Conservation (phyloP, 2,329 filamentous ascomycete species). For the Drechslera avenae region DNA sequence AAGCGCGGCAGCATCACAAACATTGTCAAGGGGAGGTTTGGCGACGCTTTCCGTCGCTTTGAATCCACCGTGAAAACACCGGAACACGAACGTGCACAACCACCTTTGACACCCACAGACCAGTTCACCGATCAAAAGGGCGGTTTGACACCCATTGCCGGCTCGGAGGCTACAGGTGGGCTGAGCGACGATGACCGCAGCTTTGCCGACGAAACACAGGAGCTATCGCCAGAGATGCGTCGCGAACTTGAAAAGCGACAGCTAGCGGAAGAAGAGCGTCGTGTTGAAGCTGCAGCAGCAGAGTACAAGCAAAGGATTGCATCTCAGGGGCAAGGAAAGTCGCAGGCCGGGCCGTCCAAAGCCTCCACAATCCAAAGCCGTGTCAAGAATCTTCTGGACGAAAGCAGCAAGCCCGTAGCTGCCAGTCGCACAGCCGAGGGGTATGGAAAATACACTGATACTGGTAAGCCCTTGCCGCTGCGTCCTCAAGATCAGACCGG, state of each 20-base stretch:
- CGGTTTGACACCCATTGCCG: conserved; percentile 68
- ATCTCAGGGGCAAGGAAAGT: conserved; percentile 59
- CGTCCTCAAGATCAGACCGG: conserved; percentile 37
- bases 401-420: conserved; percentile 63
- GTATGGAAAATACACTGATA: conserved; percentile 81
- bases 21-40: conserved; percentile 85
- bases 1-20: conserved; percentile 76
- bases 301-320: conserved; percentile 82
- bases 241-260: conserved; percentile 84
- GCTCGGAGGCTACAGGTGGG: conserved; percentile 74
- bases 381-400: conserved; percentile 82
- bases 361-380: conserved; percentile 90
- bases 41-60: conserved; percentile 91
- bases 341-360: conserved; percentile 56
- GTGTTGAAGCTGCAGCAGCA: conserved; percentile 85
- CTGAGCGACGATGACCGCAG: conserved; percentile 71
- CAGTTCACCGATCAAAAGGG: conserved; percentile 29
- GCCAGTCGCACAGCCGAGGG: conserved; percentile 78
- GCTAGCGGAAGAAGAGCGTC: conserved; percentile 83
- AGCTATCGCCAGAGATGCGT: conserved; percentile 83
- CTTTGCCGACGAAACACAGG: conserved; percentile 68
- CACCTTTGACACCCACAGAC: conserved; percentile 36
- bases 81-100: conserved; percentile 36
- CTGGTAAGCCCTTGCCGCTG: conserved; percentile 37
- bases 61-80: conserved; percentile 59